Evolutionary conservation across 2,329 filamentous ascomycete genomes (phyloP).

Genomic region (Aspergillus unguis): DNA sequence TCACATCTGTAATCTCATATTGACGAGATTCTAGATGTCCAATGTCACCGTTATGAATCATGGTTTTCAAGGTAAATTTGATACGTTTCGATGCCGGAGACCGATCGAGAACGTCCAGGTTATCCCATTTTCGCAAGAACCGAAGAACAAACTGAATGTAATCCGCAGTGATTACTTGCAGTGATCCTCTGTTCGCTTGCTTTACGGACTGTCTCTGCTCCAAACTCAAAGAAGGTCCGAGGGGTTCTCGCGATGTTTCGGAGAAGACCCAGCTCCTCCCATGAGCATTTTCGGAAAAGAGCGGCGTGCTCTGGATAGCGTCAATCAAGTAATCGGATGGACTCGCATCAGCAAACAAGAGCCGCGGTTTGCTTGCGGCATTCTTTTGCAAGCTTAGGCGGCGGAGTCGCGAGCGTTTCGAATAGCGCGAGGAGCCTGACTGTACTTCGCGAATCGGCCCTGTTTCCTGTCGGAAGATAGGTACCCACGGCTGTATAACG

Average conservation of each 20-base stretch:
- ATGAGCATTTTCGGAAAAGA: slow-evolving; percentile 11
- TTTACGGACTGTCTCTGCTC: slow-evolving; percentile 11
- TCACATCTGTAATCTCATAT: slow-evolving; percentile 40
- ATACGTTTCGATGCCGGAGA: slow-evolving; percentile 19
- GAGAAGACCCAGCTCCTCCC: slow-evolving; percentile 10
- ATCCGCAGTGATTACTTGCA: slow-evolving; percentile 38
- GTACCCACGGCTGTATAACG: not conserved
- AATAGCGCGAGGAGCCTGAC: not conserved
- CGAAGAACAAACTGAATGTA: slow-evolving; percentile 38
- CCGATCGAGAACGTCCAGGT: not conserved
- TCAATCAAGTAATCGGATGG: slow-evolving; percentile 32
- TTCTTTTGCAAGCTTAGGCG: not conserved
- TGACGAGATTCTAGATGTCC: slow-evolving; percentile 30
- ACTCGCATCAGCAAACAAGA: slow-evolving; percentile 14
- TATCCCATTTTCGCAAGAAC: slow-evolving; percentile 16
- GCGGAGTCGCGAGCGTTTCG: not conserved
- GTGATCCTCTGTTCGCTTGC: slow-evolving; percentile 19
- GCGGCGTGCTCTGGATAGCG: slow-evolving; percentile 24
- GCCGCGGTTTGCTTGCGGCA: not conserved
- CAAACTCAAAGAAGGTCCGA: slow-evolving; percentile 12
- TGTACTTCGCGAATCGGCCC: not conserved
- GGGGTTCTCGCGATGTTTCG: not conserved
- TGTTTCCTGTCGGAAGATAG: not conserved
- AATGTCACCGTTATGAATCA: slow-evolving; percentile 32
- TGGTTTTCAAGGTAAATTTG: slow-evolving; percentile 23